Base-by-base conservation (phyloP, 2,329 filamentous ascomycete species). In the Trichoderma sp. region DNA sequence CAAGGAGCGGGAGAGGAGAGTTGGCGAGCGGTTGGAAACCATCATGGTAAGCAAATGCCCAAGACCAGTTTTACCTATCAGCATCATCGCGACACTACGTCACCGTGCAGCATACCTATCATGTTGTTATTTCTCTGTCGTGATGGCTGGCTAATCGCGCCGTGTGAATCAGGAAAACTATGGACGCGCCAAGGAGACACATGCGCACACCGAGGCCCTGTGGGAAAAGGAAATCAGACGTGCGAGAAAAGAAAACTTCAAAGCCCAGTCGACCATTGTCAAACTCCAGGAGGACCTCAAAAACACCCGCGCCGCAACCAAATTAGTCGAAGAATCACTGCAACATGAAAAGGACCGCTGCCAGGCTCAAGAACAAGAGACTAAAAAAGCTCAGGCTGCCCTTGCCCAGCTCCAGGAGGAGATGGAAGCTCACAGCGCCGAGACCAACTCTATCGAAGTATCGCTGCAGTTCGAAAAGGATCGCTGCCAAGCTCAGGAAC, bases 201-300 rank as follows among this genome's bases (percentile, higher is more conserved):
- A 91, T 73, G 85, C 86, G 49, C 88, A 91, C 76, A 89, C 88
- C 11, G 87, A 90, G 77, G 81, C 87, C 24, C 79, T 91, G 11
- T 92, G 90, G 86, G 91, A 93, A 74, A 92, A 92, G 77, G 91
- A 93, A 77, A 89, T 92, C 55, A 86, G 90, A 67, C 85, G 88
- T 68, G 85, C 87, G 11, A 84, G 89, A 61, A 93, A 93, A 74
- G 91, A 93, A 74, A 89, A 88, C 2, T 92, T 92, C 84, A 92
- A 92, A 76, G 86, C 87, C n/a, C 89, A 92, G 73, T 92, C 90
- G 3, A 79, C 82, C 13, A 85, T 90, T 37, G 87, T 92, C 74
- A 92, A 92, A 76, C 77, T 91, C n/a, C 90, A 92, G 76, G 91
- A 92, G 74, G 90, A 93, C 74, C 84, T 92, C 72, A 92, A 92